Evolutionary conservation across 2,329 filamentous ascomycete species (phyloP).

Genomic region (Metarhizium rileyi): DNA sequence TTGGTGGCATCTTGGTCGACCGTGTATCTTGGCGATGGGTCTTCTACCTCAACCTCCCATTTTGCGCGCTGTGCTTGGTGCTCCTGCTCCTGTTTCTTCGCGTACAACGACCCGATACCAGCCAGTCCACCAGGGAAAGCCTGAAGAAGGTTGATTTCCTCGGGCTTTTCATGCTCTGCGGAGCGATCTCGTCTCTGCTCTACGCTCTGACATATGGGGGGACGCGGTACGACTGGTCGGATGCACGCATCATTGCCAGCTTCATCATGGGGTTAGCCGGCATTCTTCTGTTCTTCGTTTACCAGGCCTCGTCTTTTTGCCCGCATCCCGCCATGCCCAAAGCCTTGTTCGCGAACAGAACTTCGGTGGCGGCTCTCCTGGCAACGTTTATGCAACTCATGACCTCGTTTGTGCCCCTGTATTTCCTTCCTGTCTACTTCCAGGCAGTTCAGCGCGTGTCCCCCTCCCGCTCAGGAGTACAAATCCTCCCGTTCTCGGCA

Average conservation of each 20-base stretch:
- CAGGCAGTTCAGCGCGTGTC: background rate
- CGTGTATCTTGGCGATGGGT: constrained; percentile 32
- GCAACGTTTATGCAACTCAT: background rate
- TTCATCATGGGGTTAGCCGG: constrained; percentile 27
- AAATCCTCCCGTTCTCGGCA: background rate
- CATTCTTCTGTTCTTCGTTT: constrained; percentile 5
- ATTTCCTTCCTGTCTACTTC: background rate
- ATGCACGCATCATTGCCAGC: constrained; percentile 28
- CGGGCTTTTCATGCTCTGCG: constrained; percentile 33
- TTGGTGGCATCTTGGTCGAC: constrained; percentile 20
- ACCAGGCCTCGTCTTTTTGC: background rate
- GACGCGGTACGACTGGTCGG: constrained; percentile 30
- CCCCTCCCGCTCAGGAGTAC: background rate
- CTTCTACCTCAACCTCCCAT: constrained; percentile 37
- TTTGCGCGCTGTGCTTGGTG: constrained; percentile 22
- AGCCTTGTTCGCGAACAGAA: background rate
- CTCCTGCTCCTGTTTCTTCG: constrained; percentile 27
- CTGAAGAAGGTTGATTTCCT: constrained; percentile 31
- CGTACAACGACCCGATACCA: constrained; percentile 13
- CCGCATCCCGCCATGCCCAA: background rate
- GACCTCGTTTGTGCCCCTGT: background rate
- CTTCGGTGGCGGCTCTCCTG: background rate
- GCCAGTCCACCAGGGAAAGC: constrained; percentile 10
- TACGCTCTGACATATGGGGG: constrained; percentile 35
- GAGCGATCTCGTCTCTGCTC: constrained; percentile 25